These are phyloP conservation scores for Paraleonurus japonicus DNA, from an alignment of 257 asterid genomes.

Conservation along the genomic window DNA sequence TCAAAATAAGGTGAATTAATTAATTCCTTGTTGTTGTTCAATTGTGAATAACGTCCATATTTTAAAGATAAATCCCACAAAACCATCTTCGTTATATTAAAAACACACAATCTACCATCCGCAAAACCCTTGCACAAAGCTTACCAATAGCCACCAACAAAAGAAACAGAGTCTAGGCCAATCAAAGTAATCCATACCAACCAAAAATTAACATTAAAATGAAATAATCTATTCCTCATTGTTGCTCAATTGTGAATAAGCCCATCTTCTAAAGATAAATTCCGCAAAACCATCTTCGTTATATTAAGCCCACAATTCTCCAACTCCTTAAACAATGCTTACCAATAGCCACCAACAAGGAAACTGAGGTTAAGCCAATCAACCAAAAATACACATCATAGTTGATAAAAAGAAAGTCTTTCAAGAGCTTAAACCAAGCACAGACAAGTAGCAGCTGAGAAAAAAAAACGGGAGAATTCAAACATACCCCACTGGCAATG, in stretches of 20 bases:
- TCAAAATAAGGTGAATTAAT: no score
- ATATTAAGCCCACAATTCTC: constrained; percentile 4
- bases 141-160: not conserved
- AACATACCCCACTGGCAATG: constrained; percentile 82
- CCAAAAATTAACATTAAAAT: not conserved
- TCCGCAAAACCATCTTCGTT: not conserved
- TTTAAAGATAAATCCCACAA: not conserved
- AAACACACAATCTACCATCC: not conserved
- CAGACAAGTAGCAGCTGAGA: not conserved
- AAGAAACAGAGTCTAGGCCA: not conserved
- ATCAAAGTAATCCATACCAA: not conserved
- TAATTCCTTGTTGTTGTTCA: not conserved
- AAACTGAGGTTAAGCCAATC: constrained; percentile 8
- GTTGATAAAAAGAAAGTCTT: constrained; percentile 13
- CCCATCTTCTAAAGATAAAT: constrained; percentile 6
- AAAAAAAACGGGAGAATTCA: not conserved
- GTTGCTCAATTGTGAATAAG: not conserved
- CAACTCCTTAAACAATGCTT: not conserved
- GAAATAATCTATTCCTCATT: not conserved
- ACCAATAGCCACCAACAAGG: not conserved
- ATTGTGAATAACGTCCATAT: not conserved
- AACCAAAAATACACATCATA: not conserved
- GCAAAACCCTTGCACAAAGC: not conserved
- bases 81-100: not conserved
- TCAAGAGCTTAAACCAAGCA: constrained; percentile 7